Base-by-base conservation (phyloP, 2,329 filamentous ascomycete genomes). In the Pseudogymnoascus sp. region DNA sequence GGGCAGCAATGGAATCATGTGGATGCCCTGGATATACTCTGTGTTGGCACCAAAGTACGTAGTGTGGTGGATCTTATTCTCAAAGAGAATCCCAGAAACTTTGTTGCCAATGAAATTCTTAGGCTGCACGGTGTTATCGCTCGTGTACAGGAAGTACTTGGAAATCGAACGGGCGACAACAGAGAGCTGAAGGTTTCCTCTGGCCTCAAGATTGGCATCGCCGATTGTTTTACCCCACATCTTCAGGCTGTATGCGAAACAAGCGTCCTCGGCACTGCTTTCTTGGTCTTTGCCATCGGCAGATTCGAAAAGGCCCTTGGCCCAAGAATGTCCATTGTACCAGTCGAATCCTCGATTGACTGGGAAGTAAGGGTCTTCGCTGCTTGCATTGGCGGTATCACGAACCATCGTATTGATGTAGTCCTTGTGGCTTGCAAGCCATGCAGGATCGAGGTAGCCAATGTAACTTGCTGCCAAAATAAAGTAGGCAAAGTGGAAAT, bases 321-420 rank as follows among this genome's bases (percentile, higher is more conserved):
- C 93, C 91, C 93, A 97, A 64, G 89, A 92, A 79, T 98, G 95
- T 1, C 93, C 95, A 71, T 96, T 87, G 74, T 88, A 98, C 91
- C 91, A 97, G 76, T 98, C 95, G 72, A 97, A 98, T 63, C 81
- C 85, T 59, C 95, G 85, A 65, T 84, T 93, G 68, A 91, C 87
- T 0, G 93, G 93, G 75, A 96, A 98, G 69, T 85, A 85, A 28
- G 81, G 79, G 72, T 96, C 93, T 16, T 82, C 73, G 2, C 80
- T 72, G 68, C 84, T 87, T 0, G 92, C 87, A 75, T 96, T 96
- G 53, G 92, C 88, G 59, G 84, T 76, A 68, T 99, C 95, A 64
- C 95, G 88, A 59, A 95, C 87, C 53, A 99, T 81, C 67, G 84
- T 85, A 73, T 97, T 90, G 67, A 97, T 87, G 78, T 88, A 98